These are phyloP conservation scores for Nigrospora oryzae DNA, from an alignment of 2,329 filamentous ascomycete genomes.

Conservation along the genomic window DNA sequence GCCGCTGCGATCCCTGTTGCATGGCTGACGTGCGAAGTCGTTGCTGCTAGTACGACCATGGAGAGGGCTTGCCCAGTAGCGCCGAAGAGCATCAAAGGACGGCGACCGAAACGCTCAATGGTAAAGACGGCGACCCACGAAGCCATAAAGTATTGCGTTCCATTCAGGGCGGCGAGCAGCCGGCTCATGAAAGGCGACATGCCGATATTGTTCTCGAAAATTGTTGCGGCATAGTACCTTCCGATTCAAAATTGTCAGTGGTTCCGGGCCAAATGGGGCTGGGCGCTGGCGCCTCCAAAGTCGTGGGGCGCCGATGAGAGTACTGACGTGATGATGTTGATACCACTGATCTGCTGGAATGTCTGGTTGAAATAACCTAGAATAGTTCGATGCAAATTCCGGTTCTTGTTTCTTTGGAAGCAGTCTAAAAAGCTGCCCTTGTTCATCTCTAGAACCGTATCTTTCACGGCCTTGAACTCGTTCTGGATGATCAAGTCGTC, in stretches of 20 bases:
- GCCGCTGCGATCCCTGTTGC: conserved; percentile 20
- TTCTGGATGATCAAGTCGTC: background rate
- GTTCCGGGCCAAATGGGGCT: too few relatives aligned
- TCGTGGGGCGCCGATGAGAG: too few relatives aligned
- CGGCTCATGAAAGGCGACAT: conserved; percentile 37
- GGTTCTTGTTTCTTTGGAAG: conserved; percentile 1
- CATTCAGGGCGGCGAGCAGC: conserved; percentile 45
- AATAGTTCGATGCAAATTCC: background rate
- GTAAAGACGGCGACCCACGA: conserved; percentile 27
- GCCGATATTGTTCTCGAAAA: conserved; percentile 33
- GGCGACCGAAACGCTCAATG: conserved; percentile 46
- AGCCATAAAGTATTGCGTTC: conserved; percentile 31
- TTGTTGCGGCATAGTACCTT: conserved; percentile 1
- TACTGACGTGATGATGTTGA: background rate
- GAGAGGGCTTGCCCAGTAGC: too few relatives aligned
- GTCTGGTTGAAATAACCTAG: conserved; percentile 1
- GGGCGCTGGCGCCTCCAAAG: too few relatives aligned
- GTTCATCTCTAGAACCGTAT: background rate
- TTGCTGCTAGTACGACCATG: too few relatives aligned
- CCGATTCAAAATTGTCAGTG: too few relatives aligned
- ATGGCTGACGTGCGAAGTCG: conserved; percentile 7
- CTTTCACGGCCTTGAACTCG: conserved; percentile 1
- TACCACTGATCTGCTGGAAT: conserved; percentile 2
- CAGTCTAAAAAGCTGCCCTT: conserved; percentile 1
- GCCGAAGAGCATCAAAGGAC: conserved; percentile 29